These are phyloP conservation scores for Rhynchospora pubera DNA, from an alignment of 176 grass and related monocot genomes.

Conservation along the genomic window DNA sequence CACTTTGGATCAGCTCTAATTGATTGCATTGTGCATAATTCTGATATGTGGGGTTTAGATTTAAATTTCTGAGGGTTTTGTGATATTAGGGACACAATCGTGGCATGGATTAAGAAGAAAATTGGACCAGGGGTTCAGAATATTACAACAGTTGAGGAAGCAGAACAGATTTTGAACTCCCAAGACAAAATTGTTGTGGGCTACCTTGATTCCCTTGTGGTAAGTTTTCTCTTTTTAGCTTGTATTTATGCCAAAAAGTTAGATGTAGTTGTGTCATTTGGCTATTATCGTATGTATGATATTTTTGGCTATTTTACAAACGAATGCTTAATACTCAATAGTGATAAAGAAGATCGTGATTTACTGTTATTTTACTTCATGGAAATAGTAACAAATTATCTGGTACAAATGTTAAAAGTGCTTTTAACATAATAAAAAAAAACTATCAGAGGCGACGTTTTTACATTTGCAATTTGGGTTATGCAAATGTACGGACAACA, in stretches of 20 bases:
- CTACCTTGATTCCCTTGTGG: conserved; percentile 57
- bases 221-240: conserved; percentile 18
- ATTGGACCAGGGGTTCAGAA: conserved; percentile 71
- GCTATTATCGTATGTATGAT: background rate
- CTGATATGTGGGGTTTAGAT: background rate
- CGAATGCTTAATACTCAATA: background rate
- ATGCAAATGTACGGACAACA: background rate
- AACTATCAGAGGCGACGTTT: background rate
- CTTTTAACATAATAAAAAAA: background rate
- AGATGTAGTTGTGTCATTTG: background rate
- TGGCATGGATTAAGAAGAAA: conserved; percentile 91
- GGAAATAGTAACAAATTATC: background rate
- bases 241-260: background rate
- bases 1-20: background rate
- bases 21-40: background rate
- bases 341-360: background rate
- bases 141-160: conserved; percentile 49
- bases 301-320: background rate
- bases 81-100: conserved; percentile 52
- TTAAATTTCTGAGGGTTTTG: background rate
- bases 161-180: conserved; percentile 54
- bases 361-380: background rate
- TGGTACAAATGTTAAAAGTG: background rate
- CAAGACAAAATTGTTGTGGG: conserved; percentile 58
- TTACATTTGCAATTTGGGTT: background rate